Evolutionary conservation across 75 land plant species (phyloP), one percentile per base, ranked within the genome.

Genomic region (Selaginella tamariscina): DNA sequence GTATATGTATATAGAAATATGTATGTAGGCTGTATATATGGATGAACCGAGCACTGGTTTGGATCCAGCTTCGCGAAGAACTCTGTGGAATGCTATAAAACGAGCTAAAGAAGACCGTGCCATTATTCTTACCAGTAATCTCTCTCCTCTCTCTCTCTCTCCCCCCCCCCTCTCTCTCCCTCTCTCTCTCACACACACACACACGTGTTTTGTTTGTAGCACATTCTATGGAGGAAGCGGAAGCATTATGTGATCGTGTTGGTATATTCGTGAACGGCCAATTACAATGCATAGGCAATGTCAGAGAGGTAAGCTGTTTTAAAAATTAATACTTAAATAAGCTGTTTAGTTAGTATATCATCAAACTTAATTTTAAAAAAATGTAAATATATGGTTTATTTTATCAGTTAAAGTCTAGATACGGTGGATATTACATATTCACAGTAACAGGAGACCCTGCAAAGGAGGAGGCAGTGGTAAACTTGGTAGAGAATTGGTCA

Each of bases 221-320:
- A 55, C 98, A 94, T 85, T 95, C 96, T 23, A 89, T 95, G 96
- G 96, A 95, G 69, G 99, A 95, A 66, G 96, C 99, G 20, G 99
- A 95, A 74, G 85, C 76, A 21, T 68, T 95, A 8, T 89, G 96
- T 67, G 99, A 95, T 69, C 82, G 91, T 9, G 31, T 95, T 27
- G 96, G 96, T 9, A 90, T 90, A n/a, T 90, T 95, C 71, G 99
- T 95, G 0, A 84, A 87, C 73, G 99, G 99, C 9, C 75, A 77
- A 63, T 68, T 95, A 66, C 91, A 89, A 66, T 95, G 96, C 79
- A 79, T 95, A 44, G 99, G 99, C 32, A 81, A 85, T 32, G 79
- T 88, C 15, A 90, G 82, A 78, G 96, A 95, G 88, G 88, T 85
- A 75, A 64, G 30, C 70, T 33, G 8, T 27, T 60, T 27, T 29